Evolutionary conservation across 2,329 filamentous ascomycete species (phyloP).

Genomic region (Claviceps quebecensis): DNA sequence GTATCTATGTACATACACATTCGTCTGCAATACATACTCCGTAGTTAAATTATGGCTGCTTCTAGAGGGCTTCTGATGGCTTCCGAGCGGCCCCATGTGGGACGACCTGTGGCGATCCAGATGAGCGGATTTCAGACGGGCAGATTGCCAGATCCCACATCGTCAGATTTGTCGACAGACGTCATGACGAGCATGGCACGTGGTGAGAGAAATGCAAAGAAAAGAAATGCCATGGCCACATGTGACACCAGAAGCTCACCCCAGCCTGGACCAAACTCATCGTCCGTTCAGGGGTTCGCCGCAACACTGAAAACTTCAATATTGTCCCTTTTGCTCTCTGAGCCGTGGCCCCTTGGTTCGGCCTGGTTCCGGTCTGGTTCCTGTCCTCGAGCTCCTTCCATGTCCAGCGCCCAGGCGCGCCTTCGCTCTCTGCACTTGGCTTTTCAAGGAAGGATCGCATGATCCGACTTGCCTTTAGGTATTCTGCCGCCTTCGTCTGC

Average conservation of each 20-base stretch:
- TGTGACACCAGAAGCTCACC: background rate
- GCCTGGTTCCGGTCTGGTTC: background rate
- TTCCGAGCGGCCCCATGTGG: slow-evolving; percentile 3
- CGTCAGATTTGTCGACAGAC: slow-evolving; percentile 4
- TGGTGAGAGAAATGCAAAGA: background rate
- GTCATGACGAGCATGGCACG: slow-evolving; percentile 2
- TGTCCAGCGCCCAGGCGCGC: background rate
- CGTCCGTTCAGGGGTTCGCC: background rate
- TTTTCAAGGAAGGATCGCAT: background rate
- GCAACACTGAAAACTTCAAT: background rate
- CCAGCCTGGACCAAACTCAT: background rate
- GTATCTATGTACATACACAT: too few species aligned
- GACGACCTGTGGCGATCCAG: slow-evolving; percentile 1
- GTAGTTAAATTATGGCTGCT: background rate
- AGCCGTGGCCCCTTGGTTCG: background rate
- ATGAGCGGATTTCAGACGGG: slow-evolving; percentile 2
- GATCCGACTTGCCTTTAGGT: background rate
- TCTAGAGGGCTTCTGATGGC: slow-evolving; percentile 6
- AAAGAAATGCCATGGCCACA: slow-evolving; percentile 1
- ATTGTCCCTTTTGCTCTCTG: background rate
- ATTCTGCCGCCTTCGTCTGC: background rate
- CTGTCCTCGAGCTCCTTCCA: background rate
- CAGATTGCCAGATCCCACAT: slow-evolving; percentile 4
- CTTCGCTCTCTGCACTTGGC: background rate
- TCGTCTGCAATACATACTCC: too few species aligned